Evolutionary conservation across 768 basidiomycete species (phyloP), one percentile per base, ranked within the genome.

Genomic region (Dacryopinax primogenitus): DNA sequence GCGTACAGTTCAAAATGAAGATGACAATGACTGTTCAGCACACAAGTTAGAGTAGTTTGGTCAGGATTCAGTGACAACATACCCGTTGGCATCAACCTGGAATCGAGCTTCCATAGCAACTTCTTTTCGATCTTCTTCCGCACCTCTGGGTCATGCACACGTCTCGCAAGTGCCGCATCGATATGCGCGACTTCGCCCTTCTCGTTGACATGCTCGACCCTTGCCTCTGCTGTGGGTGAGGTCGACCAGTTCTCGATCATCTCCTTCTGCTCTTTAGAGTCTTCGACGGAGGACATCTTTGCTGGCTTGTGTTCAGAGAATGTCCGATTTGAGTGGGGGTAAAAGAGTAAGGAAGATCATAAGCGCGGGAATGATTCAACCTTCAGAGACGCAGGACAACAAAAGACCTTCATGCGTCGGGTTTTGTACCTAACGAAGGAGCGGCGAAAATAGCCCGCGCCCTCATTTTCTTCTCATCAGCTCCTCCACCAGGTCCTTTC

Each of bases 71-170:
- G 23, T 58, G 26, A 30, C 13, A n/a, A 26, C 51, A 30, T 13
- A 58, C 51, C 51, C 4, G 82, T 81, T 0, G 83, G 83, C 58
- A 87, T 70, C 2, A 86, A 72, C 39, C 84, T 76, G 66, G 68
- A 72, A 68, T 86, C 86, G 51, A 87, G 77, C 66, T 80, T 83
- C 44, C 82, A 76, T 18, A 84, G 78, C 18, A 87, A 79, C 65
- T 70, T 76, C 62, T 70, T 69, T 66, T 77, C 76, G 26, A 58
- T 32, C 26, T 11, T 21, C 26, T 58, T 58, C 26, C 51, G 12
- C 26, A 58, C 51, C 26, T 58, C 51, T 21, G 51, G 26, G 26
- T 58, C 51, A 30, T 58, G 51, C 51, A 58, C 26, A 11, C 51
- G 11, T 32, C 51, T 26, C 3, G 51, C 51, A 23, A 58, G 51